Evolutionary conservation across 495 filamentous ascomycete genomes (phyloP).

Genomic region (Aspergillus indologenus): DNA sequence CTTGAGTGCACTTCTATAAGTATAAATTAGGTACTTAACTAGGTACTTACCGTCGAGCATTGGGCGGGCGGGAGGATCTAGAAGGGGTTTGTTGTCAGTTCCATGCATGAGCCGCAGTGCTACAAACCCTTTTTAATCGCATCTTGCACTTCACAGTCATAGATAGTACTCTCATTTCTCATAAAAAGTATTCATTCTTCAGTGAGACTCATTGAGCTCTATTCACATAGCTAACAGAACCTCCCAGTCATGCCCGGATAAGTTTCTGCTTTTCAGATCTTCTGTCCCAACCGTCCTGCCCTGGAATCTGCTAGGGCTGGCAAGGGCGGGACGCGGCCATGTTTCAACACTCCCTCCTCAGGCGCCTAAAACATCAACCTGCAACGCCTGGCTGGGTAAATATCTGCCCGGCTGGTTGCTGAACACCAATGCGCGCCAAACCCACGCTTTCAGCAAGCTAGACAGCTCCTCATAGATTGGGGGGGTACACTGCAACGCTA

Average conservation of each 20-base stretch:
- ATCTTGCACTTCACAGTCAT: too few species aligned
- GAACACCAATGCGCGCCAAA: background rate
- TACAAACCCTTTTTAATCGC: background rate
- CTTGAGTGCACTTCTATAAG: too few species aligned
- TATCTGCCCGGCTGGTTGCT: background rate
- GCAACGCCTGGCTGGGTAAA: background rate
- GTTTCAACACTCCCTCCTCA: background rate
- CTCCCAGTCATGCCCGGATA: too few species aligned
- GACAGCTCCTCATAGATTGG: too few species aligned
- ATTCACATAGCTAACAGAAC: too few species aligned
- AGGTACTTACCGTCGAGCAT: too few species aligned
- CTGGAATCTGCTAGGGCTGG: slow-evolving; percentile 1
- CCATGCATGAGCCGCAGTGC: background rate
- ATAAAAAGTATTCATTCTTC: too few species aligned
- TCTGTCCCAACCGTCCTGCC: background rate
- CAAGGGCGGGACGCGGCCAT: background rate
- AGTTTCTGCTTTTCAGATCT: too few species aligned
- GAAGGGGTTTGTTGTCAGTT: background rate
- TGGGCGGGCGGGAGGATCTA: background rate
- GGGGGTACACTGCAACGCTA: too few species aligned
- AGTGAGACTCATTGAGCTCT: too few species aligned
- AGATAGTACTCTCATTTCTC: too few species aligned
- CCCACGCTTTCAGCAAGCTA: background rate
- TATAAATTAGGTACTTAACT: too few species aligned
- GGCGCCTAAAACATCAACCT: slow-evolving; percentile 1